Base-by-base conservation (phyloP, 257 asterid species). In the Ilex asprella region DNA sequence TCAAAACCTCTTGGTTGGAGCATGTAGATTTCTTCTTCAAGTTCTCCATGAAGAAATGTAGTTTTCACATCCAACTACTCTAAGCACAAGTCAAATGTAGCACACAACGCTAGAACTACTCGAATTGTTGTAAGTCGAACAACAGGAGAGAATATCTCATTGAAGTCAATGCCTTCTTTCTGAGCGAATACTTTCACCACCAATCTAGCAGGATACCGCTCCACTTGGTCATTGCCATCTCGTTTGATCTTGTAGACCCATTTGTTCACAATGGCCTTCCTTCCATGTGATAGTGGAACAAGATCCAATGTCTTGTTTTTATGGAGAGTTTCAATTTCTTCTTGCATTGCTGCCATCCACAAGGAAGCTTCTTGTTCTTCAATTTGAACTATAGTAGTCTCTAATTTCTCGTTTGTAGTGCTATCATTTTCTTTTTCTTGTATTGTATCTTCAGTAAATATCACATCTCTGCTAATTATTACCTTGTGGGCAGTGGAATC, bases 291-390 rank as follows among this genome's bases (percentile, higher is more conserved):
- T 54, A 43, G 15, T 46, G 58, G 39, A 39, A 61, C 73, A 43
- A 68, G 57, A n/a, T 68, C 52, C 50, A 39, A 55, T 29, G 67
- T 61, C 16, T 69, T 69, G 31, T 55, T 69, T n/a, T 55, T 69
- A 12, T 56, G 47, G 3, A 62, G 7, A 21, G 53, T 52, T 61
- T 62, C 53, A 9, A 54, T 69, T 56, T 69, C 46, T 56, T 69
- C 68, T 15, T 61, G 59, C 43, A 68, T 62, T 62, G 63, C 16
- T 55, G 59, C 39, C 27, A 68, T 61, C 62, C 67, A 68, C 15
- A 39, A 39, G 39, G 67, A 39, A 3, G 32, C 12, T 1, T 68
- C 12, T 6, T 51, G 31, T 31, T 67, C 54, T 29, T 30, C 51
- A 16, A 44, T n/a, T 46, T 14, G 5, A 2, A 58, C 43, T 16